A percentile compares a stretch with the other conserved stretches of the same genome.
Conservation (phyloP, 2,329 filamentous ascomycete species). For the Plectosphaerella plurivora region DNA sequence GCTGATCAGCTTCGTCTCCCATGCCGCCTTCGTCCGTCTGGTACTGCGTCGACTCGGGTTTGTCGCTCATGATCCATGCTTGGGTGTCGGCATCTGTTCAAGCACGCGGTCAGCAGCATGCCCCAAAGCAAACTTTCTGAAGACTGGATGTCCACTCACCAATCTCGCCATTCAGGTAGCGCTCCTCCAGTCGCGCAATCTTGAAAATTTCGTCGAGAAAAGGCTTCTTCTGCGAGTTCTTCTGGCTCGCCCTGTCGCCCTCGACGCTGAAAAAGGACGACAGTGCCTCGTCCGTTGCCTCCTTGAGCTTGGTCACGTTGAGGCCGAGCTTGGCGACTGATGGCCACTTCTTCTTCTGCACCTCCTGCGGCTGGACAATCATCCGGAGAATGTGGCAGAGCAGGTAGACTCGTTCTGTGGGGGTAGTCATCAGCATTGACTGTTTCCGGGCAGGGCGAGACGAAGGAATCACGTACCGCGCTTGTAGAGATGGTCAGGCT, state of each 20-base stretch:
- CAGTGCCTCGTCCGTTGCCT: conserved; percentile 53
- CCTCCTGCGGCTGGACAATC: conserved; percentile 44
- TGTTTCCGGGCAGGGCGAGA: neutral
- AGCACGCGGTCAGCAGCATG: conserved; percentile 6
- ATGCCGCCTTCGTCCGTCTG: conserved; percentile 41
- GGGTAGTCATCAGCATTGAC: neutral
- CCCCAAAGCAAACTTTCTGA: no score
- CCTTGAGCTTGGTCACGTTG: conserved; percentile 51
- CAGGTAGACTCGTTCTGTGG: conserved; percentile 52
- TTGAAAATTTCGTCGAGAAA: conserved; percentile 59
- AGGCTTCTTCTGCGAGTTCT: conserved; percentile 49
- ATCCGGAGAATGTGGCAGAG: conserved; percentile 57
- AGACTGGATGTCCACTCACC: conserved; percentile 32
- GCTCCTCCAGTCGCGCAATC: conserved; percentile 52
- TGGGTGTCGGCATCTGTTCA: conserved; percentile 39
- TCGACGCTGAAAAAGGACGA: conserved; percentile 46
- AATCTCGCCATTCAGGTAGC: conserved; percentile 51
- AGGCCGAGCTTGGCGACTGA: conserved; percentile 50
- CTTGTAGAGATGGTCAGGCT: conserved; percentile 70
- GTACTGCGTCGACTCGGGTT: conserved; percentile 41
- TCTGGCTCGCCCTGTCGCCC: conserved; percentile 43
- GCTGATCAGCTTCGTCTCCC: conserved; percentile 37
- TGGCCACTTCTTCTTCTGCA: conserved; percentile 33
- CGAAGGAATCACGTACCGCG: conserved; percentile 42
- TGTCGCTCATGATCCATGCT: conserved; percentile 47